Evolutionary conservation across 2,329 filamentous ascomycete genomes (phyloP).

Genomic region (Pseudocercospora macadamiae): DNA sequence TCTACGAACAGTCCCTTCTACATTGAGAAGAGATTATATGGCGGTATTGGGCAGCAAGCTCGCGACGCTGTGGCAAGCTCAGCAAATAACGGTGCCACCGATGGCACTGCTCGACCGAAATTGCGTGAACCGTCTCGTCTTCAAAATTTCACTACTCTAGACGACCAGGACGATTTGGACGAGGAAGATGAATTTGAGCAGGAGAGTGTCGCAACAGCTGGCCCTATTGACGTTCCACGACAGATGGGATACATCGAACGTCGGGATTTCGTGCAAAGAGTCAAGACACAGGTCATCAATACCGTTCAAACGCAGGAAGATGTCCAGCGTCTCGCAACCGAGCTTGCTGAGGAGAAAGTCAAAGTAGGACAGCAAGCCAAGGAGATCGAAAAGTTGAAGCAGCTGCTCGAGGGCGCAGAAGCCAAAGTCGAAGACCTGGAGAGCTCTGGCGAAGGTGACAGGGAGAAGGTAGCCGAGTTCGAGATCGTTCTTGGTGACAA

Average conservation of each 20-base stretch:
- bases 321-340: constrained; percentile 17
- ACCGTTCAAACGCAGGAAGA: constrained; percentile 20
- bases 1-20: constrained; percentile 10
- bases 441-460: background rate
- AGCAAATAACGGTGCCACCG: background rate
- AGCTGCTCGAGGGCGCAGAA: constrained; percentile 1
- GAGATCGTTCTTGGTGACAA: background rate
- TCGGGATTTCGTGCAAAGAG: constrained; percentile 19
- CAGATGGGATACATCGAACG: constrained; percentile 28
- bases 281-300: constrained; percentile 13
- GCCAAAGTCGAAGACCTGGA: constrained; percentile 5
- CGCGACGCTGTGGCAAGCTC: constrained; percentile 5
- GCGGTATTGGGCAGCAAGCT: constrained; percentile 13
- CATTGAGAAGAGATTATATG: constrained; percentile 11
- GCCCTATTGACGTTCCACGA: constrained; percentile 18
- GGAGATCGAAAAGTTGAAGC: constrained; percentile 15
- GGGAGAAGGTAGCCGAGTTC: background rate
- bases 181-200: background rate
- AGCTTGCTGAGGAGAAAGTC: constrained; percentile 23
- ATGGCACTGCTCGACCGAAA: background rate
- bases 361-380: constrained; percentile 17
- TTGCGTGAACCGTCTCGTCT: background rate
- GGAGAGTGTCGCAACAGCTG: background rate
- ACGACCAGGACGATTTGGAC: background rate
- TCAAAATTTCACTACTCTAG: background rate